Conservation (phyloP, 306 rosid genomes). For the Cyclanthera cordifolia region DNA sequence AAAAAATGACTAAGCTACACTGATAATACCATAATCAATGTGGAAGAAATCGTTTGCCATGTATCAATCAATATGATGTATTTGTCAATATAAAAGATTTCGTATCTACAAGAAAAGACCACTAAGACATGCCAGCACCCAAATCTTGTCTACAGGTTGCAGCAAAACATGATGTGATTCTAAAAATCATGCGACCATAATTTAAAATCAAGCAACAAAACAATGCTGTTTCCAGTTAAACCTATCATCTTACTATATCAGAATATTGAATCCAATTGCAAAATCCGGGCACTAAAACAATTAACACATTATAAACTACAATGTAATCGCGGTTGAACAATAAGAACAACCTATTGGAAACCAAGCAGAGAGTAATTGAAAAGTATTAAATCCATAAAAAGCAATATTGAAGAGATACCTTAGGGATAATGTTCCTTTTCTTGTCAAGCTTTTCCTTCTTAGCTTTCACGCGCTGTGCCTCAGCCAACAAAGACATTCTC, state of each 20-base stretch:
- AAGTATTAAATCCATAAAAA: neutral
- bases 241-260: neutral
- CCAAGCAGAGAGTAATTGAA: too few species aligned
- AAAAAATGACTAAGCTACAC: too few species aligned
- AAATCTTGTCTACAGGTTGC: too few species aligned
- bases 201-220: too few species aligned
- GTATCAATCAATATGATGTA: neutral
- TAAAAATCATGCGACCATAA: neutral
- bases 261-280: neutral
- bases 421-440: conserved; percentile 46
- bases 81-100: too few species aligned
- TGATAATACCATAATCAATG: too few species aligned
- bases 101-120: too few species aligned
- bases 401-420: conserved; percentile 25
- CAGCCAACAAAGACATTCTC: conserved; percentile 67
- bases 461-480: conserved; percentile 59
- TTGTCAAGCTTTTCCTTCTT: conserved; percentile 75
- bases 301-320: neutral
- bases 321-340: too few species aligned
- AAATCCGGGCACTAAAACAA: neutral
- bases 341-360: neutral
- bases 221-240: too few species aligned
- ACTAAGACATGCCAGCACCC: too few species aligned
- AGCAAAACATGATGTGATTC: neutral
- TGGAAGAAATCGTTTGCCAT: neutral